Conservation (phyloP, 1,139 yeast species). For the Suhomyces bolitotheri region DNA sequence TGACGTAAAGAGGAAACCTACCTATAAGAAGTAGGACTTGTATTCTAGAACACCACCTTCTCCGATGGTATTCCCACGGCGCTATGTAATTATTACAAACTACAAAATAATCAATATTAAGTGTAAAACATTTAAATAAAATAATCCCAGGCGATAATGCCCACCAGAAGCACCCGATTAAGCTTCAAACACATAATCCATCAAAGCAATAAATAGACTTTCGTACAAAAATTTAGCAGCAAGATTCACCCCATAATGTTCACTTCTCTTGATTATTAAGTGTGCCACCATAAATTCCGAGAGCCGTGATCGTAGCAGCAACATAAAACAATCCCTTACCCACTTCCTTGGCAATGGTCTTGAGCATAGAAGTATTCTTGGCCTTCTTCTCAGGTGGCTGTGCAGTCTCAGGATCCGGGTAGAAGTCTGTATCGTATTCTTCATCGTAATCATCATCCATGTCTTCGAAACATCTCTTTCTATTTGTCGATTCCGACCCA, state of each 20-base stretch:
- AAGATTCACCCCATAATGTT: no score
- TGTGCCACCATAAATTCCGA: conserved; percentile 38
- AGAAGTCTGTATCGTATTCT: conserved; percentile 6
- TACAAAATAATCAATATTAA: conserved; percentile 2
- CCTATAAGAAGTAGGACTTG: conserved; percentile 15
- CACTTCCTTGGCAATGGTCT: conserved; percentile 31
- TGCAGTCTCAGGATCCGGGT: conserved; percentile 3
- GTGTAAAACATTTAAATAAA: conserved; percentile 1
- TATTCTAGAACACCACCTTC: conserved; percentile 2
- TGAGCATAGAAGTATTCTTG: conserved; percentile 15
- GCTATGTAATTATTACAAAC: conserved; percentile 2
- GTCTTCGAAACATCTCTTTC: conserved; percentile 16
- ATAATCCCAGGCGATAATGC: no score
- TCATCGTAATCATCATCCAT: conserved; percentile 10
- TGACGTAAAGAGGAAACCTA: conserved; percentile 16
- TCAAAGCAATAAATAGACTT: no score
- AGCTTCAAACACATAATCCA: no score
- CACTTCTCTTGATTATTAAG: conserved; percentile 7
- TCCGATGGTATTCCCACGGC: conserved; percentile 1
- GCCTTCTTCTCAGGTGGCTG: conserved; percentile 10
- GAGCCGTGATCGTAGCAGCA: conserved; percentile 37
- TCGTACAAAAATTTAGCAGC: no score
- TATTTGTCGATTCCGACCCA: background rate
- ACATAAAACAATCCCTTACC: conserved; percentile 39
- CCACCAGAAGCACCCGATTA: no score